A percentile compares a stretch with the other conserved stretches of the same genome.
Conservation (phyloP, 1,139 yeast genomes). For the Yamadazyma conglobata region DNA sequence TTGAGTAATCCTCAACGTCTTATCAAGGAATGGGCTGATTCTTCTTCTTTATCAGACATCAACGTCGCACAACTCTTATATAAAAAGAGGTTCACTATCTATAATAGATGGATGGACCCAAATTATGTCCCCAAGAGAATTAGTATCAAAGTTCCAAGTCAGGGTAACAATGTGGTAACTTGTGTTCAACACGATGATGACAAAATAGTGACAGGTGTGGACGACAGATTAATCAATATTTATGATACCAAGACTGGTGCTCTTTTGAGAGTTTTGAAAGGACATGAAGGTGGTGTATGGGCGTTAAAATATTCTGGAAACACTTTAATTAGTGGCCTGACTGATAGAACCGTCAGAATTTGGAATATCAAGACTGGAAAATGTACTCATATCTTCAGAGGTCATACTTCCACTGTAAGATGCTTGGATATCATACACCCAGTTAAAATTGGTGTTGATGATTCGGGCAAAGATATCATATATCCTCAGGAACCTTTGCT, state of each 20-base stretch:
- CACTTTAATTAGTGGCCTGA: conserved; percentile 83
- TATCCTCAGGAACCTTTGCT: conserved; percentile 63
- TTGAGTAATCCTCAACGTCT: conserved; percentile 25
- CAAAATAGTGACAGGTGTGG: conserved; percentile 89
- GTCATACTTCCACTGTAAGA: conserved; percentile 90
- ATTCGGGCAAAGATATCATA: conserved; percentile 60
- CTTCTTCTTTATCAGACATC: conserved; percentile 15
- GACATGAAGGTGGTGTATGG: conserved; percentile 99
- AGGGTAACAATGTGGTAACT: conserved; percentile 79
- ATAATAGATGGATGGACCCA: conserved; percentile 82
- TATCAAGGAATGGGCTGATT: conserved; percentile 31
- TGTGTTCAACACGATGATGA: conserved; percentile 93
- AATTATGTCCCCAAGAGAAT: conserved; percentile 64
- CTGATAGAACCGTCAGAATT: conserved; percentile 82
- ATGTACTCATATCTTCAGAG: conserved; percentile 84
- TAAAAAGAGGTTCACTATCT: conserved; percentile 62
- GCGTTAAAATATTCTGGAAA: conserved; percentile 87
- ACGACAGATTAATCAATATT: conserved; percentile 77
- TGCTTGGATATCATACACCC: conserved; percentile 84
- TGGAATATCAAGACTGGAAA: conserved; percentile 79
- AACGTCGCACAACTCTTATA: conserved; percentile 54
- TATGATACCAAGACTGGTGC: conserved; percentile 76
- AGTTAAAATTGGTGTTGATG: conserved; percentile 53
- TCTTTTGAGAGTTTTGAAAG: conserved; percentile 63
- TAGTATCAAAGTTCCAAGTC: conserved; percentile 55